These are phyloP conservation scores for Tetragonia tetragonoides DNA, from an alignment of 148 eudicot species.

Conservation along the genomic window DNA sequence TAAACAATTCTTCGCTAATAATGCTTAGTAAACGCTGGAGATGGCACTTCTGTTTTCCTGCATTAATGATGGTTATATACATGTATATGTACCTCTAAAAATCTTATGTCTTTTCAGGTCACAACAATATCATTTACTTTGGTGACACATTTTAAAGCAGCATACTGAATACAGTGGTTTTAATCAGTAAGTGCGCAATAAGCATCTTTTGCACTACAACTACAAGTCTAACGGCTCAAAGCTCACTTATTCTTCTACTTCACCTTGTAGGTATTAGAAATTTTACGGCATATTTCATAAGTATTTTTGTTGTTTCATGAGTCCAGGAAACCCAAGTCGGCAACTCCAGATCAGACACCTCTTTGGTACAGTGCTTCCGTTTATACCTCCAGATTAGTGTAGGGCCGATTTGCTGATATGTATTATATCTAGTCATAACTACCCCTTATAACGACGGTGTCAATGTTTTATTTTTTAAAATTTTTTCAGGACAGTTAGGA, in stretches of 20 bases:
- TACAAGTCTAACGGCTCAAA: not conserved
- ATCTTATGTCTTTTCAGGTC: slow-evolving; percentile 20
- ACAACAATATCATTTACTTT: slow-evolving; percentile 25
- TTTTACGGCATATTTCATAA: not conserved
- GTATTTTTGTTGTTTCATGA: not conserved
- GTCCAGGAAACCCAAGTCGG: not conserved
- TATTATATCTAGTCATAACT: not conserved
- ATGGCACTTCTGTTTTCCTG: not conserved
- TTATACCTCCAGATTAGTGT: not conserved
- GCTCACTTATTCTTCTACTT: not conserved
- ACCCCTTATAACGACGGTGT: too few relatives aligned
- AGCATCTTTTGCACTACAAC: not conserved
- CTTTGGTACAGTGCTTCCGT: not conserved
- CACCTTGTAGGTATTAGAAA: not conserved
- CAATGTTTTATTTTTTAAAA: too few relatives aligned
- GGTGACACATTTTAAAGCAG: slow-evolving; percentile 25
- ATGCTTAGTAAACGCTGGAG: not conserved
- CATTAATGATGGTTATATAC: not conserved
- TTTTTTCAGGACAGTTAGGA: too few relatives aligned
- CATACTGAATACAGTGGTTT: slow-evolving; percentile 33
- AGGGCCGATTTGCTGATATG: not conserved
- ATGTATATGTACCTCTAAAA: not conserved
- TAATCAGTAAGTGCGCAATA: not conserved
- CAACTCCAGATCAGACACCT: not conserved
- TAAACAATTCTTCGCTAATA: not conserved